phyloP scores from a whole-genome alignment of 1,139 yeast species.

The Sugiyamaella japonica region DNA sequence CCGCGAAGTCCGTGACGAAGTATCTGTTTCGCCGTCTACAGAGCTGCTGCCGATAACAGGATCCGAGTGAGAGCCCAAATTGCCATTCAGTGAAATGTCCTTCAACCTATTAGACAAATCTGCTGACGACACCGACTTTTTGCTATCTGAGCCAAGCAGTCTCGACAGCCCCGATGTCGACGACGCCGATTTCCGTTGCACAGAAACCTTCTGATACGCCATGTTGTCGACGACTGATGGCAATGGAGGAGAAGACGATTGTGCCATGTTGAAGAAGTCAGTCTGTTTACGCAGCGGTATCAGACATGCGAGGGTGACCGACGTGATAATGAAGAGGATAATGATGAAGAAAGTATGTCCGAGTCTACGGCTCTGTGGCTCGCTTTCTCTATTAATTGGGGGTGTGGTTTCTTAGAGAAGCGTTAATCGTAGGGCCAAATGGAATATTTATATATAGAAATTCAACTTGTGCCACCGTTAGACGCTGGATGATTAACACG shows the following conservation, averaged over 20 bases:
- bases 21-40: slow-evolving; percentile 6
- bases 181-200: slow-evolving; percentile 15
- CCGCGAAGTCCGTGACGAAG: slow-evolving; percentile 10
- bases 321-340: neutral
- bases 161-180: slow-evolving; percentile 25
- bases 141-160: slow-evolving; percentile 23
- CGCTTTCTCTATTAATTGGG: neutral
- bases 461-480: neutral
- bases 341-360: neutral
- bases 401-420: neutral
- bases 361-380: neutral
- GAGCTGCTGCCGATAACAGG: slow-evolving; percentile 2
- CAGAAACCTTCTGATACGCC: slow-evolving; percentile 19
- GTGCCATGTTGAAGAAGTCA: slow-evolving; percentile 10
- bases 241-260: slow-evolving; percentile 8
- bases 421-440: neutral
- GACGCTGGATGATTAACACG: too few relatives aligned
- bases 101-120: slow-evolving; percentile 16
- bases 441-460: too few relatives aligned
- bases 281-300: neutral
- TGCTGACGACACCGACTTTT: slow-evolving; percentile 11
- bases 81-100: slow-evolving; percentile 13
- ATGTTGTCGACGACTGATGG: slow-evolving; percentile 12
- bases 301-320: neutral
- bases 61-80: slow-evolving; percentile 8